phyloP scores from a whole-genome alignment of 2,329 filamentous ascomycete genomes.

The Venturia effusa region DNA sequence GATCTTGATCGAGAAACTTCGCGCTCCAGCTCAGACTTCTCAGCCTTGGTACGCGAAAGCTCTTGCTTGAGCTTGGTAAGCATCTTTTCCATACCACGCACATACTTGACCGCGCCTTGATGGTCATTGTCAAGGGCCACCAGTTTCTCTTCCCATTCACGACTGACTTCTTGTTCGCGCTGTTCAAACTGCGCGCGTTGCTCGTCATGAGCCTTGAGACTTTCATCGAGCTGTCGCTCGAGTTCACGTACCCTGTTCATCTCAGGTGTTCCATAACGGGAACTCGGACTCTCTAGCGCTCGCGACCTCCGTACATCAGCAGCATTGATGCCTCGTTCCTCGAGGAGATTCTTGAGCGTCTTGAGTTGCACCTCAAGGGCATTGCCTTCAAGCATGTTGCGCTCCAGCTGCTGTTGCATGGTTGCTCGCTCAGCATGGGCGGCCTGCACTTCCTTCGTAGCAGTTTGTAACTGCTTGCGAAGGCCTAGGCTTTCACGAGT shows the following conservation, averaged over 20 bases:
- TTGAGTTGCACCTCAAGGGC: slow-evolving; percentile 86
- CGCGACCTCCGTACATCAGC: slow-evolving; percentile 61
- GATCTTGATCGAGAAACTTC: slow-evolving; percentile 33
- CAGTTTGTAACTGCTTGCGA: slow-evolving; percentile 76
- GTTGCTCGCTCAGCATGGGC: slow-evolving; percentile 72
- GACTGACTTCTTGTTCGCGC: slow-evolving; percentile 78
- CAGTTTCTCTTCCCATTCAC: slow-evolving; percentile 83
- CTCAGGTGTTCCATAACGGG: slow-evolving; percentile 67
- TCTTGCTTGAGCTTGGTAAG: slow-evolving; percentile 97
- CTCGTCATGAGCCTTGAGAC: slow-evolving; percentile 73
- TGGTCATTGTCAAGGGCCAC: slow-evolving; percentile 94
- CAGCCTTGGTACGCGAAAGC: slow-evolving; percentile 79
- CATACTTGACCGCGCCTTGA: slow-evolving; percentile 93
- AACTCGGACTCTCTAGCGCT: slow-evolving; percentile 61
- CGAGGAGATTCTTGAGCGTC: slow-evolving; percentile 83
- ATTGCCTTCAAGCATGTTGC: slow-evolving; percentile 86
- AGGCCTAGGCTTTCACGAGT: slow-evolving; percentile 87
- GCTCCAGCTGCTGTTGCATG: slow-evolving; percentile 69
- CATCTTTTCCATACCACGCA: slow-evolving; percentile 99
- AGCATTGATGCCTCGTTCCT: slow-evolving; percentile 77
- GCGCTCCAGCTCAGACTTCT: slow-evolving; percentile 71
- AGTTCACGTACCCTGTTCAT: slow-evolving; percentile 69
- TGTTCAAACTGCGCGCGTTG: slow-evolving; percentile 65
- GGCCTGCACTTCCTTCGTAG: slow-evolving; percentile 73
- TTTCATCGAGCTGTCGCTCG: slow-evolving; percentile 74